Evolutionary conservation across 2,329 filamentous ascomycete species (phyloP), one percentile per base, ranked within the genome.

Genomic region (Dothideomycetes sp.): DNA sequence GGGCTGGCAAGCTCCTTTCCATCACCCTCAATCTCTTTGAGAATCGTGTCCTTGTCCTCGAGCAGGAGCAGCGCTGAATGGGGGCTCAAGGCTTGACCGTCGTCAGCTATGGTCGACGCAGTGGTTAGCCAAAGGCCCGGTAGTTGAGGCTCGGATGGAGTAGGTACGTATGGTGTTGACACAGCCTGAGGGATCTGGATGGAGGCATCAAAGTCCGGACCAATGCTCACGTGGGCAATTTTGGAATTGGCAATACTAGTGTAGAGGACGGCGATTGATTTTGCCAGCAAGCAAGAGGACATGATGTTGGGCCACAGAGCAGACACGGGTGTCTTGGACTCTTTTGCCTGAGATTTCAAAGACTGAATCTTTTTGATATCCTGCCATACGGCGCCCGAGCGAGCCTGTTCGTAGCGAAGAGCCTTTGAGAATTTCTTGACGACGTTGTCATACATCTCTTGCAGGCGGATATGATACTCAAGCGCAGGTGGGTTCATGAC

Each of bases 381-480:
- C 53, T 82, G 83, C 78, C 85, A 91, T 4, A 98, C 83, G 58
- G 95, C 96, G 51, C 88, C 82, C 43, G 80, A 83, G 45, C 84
- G 81, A 50, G 88, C 82, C 63, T 98, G 89, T 57, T 88, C 88
- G 62, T 89, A 91, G 57, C 91, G 93, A 56, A 94, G 76, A 3
- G 84, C 85, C 64, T 89, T 94, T 56, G 87, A 88, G 52, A 94
- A 80, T 62, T 93, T 93, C 60, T 88, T 91, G 48, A 88, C 82
- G 27, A 96, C 81, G 58, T 94, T 84, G 40, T 84, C 73, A 59
- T 94, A 94, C 56, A 95, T 80, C 48, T 93, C 84, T 30, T 82
- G 75, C 32, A 93, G 68, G 10, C 75, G 68, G 54, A 68, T 70
- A 43, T 84, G 82, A 49, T 82, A 79, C 55, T 94, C 84, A 43